Conservation (phyloP, 495 filamentous ascomycete genomes). For the Corynascus novoguineensis region DNA sequence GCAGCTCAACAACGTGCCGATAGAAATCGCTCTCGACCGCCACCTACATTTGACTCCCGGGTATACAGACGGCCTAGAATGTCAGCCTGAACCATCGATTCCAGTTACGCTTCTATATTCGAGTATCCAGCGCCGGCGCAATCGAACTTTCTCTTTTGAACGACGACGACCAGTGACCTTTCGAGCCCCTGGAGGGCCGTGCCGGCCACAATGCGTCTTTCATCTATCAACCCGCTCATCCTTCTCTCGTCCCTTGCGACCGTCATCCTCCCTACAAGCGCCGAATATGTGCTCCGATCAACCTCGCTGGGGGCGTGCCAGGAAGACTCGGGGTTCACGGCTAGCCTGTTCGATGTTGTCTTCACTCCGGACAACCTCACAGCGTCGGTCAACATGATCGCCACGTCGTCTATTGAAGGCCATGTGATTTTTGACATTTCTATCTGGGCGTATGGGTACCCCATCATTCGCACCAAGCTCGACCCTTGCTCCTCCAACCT, state of each 20-base stretch:
- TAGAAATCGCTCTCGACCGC: not conserved
- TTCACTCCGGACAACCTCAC: slow-evolving; percentile 73
- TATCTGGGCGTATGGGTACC: slow-evolving; percentile 78
- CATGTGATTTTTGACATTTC: slow-evolving; percentile 74
- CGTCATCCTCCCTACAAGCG: slow-evolving; percentile 24
- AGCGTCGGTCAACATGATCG: slow-evolving; percentile 69
- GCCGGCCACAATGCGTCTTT: slow-evolving; percentile 32
- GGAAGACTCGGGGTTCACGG: slow-evolving; percentile 71
- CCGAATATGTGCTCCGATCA: slow-evolving; percentile 54
- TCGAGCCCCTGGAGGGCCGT: not conserved
- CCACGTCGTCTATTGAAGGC: slow-evolving; percentile 77
- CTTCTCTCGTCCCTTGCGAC: slow-evolving; percentile 34
- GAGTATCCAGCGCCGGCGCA: not conserved
- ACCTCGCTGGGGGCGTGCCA: slow-evolving; percentile 75
- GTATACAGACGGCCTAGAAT: not conserved
- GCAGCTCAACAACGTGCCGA: not conserved
- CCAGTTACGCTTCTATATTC: not conserved
- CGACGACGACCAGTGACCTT: not conserved
- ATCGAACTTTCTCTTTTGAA: not conserved
- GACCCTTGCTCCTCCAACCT: slow-evolving; percentile 71
- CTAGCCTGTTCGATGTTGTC: slow-evolving; percentile 73
- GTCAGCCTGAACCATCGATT: not conserved
- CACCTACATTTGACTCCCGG: no score
- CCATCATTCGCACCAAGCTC: slow-evolving; percentile 55
- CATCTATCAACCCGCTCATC: slow-evolving; percentile 27